Conservation (phyloP, 2,329 filamentous ascomycete genomes). For the Ceratocystis albifundus region DNA sequence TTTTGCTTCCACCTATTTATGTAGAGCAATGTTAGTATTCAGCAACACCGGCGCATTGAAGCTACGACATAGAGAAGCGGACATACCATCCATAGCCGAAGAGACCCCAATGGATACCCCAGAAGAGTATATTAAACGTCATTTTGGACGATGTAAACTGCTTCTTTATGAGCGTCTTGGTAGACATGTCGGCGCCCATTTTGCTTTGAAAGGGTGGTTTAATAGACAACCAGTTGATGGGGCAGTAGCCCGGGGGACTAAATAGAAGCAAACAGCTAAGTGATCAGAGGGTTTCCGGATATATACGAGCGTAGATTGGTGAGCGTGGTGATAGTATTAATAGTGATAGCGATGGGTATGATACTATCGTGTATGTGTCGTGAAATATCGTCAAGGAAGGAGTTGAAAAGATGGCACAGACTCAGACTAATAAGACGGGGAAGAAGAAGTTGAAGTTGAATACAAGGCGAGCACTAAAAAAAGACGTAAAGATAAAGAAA, state of each 20-base stretch:
- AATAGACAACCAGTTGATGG: not conserved
- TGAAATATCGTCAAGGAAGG: too few species aligned
- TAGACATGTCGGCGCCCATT: slow-evolving; percentile 35
- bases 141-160: slow-evolving; percentile 62
- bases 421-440: slow-evolving; percentile 38
- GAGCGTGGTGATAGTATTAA: too few species aligned
- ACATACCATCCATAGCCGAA: slow-evolving; percentile 77
- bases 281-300: slow-evolving; percentile 23
- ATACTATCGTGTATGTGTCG: too few species aligned
- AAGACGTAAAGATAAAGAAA: slow-evolving; percentile 18
- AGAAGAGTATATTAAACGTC: slow-evolving; percentile 70
- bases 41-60: too few species aligned
- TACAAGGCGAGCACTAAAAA: not conserved
- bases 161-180: slow-evolving; percentile 41
- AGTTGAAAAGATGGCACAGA: slow-evolving; percentile 17
- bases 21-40: not conserved
- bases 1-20: slow-evolving; percentile 63
- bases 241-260: slow-evolving; percentile 20
- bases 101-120: slow-evolving; percentile 61
- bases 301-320: too few species aligned
- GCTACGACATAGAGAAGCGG: not conserved
- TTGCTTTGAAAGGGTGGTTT: slow-evolving; percentile 26
- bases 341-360: too few species aligned
- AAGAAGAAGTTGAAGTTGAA: slow-evolving; percentile 31
- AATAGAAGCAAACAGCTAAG: not conserved